Percentiles rank a stretch among this genome's conserved stretches.
Evolutionary conservation across 164 flowering plant genomes (phyloP).

Genomic region (Umbellularia californica): DNA sequence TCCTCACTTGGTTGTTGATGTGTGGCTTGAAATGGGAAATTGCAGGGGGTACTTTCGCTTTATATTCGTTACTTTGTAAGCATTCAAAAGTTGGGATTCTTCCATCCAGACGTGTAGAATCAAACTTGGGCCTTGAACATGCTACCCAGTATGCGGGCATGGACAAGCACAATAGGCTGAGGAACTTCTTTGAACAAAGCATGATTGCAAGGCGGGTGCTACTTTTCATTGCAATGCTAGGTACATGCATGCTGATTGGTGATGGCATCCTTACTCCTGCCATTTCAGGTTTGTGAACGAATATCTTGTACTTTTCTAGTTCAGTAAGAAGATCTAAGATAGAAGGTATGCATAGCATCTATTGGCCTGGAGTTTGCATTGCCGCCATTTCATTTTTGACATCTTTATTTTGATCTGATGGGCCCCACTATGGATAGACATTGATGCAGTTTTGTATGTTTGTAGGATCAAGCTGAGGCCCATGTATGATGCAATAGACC

Average conservation of each 20-base stretch:
- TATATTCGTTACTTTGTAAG: constrained; percentile 74
- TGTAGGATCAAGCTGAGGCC: too few relatives aligned
- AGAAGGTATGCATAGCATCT: neutral
- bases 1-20: neutral
- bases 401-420: neutral
- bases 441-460: too few relatives aligned
- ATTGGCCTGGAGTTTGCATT: neutral
- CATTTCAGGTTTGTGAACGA: constrained; percentile 56
- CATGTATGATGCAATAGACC: too few relatives aligned
- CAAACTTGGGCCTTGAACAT: constrained; percentile 22
- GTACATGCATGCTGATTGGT: constrained; percentile 88
- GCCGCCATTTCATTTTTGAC: neutral
- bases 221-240: constrained; percentile 74
- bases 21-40: neutral
- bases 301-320: neutral
- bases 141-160: constrained; percentile 18
- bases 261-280: constrained; percentile 93
- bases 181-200: constrained; percentile 51
- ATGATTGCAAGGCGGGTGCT: constrained; percentile 62
- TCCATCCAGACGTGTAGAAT: constrained; percentile 21
- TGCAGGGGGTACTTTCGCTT: constrained; percentile 88
- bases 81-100: constrained; percentile 55
- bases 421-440: neutral
- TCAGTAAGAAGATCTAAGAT: neutral
- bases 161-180: constrained; percentile 28